phyloP scores from a whole-genome alignment of 345 rosid species.

The Dimocarpus longan region DNA sequence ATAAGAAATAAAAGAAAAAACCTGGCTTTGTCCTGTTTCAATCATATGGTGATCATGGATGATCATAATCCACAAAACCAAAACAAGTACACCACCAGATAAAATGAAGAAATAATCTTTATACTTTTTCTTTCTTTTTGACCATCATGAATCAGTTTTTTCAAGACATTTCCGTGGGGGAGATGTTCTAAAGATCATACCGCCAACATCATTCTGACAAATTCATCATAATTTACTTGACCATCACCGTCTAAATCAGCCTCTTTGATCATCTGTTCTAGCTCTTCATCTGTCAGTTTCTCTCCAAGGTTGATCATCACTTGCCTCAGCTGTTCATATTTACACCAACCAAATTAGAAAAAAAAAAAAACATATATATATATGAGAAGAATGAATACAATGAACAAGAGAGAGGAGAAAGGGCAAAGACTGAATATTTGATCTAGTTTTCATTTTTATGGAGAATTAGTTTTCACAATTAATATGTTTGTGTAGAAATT shows the following conservation, averaged over 20 bases:
- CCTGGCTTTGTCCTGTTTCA: not conserved
- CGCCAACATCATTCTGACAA: constrained; percentile 62
- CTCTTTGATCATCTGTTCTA: constrained; percentile 51
- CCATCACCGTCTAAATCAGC: constrained; percentile 75
- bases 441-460: too few species aligned
- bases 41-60: too few species aligned
- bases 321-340: constrained; percentile 48
- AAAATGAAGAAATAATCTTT: not conserved
- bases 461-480: too few species aligned
- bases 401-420: too few species aligned
- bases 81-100: not conserved
- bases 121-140: too few species aligned
- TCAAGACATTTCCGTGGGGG: too few species aligned
- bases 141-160: not conserved
- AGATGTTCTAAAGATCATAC: not conserved
- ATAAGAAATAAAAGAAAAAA: too few species aligned
- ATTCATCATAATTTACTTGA: constrained; percentile 64
- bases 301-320: constrained; percentile 61
- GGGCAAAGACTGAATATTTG: too few species aligned
- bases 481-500: too few species aligned
- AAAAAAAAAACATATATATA: too few species aligned
- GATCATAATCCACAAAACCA: not conserved
- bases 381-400: too few species aligned
- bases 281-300: constrained; percentile 54
- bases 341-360: not conserved